Percentiles rank a stretch among this genome's conserved stretches.
Conservation (phyloP, 2,329 filamentous ascomycete genomes). For the Arthrobotrys entomopaga region DNA sequence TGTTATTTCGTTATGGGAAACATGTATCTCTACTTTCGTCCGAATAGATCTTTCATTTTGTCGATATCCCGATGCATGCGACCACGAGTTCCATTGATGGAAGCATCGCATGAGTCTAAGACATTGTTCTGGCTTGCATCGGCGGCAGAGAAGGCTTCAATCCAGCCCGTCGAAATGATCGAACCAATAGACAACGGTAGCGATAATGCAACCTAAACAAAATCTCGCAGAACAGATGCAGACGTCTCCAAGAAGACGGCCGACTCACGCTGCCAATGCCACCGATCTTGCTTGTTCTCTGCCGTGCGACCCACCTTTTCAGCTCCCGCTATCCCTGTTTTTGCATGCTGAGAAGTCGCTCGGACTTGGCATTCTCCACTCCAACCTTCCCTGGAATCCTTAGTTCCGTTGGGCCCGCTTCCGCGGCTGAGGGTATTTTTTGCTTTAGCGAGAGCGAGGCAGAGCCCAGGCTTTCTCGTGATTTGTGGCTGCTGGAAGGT, state of each 20-base stretch:
- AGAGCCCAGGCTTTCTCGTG: conserved; percentile 35
- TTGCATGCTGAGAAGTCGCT: conserved; percentile 23
- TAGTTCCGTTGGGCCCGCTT: conserved; percentile 45
- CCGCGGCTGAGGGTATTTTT: conserved; percentile 44
- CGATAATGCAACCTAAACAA: not conserved
- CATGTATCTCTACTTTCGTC: not conserved
- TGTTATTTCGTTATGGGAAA: not conserved
- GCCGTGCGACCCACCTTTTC: conserved; percentile 49
- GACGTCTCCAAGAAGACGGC: conserved; percentile 21
- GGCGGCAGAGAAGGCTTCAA: no score
- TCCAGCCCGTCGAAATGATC: not conserved
- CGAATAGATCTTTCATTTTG: not conserved
- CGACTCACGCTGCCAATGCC: not conserved
- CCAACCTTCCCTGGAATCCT: conserved; percentile 6
- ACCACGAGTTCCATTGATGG: not conserved
- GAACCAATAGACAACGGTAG: not conserved
- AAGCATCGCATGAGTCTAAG: conserved; percentile 1
- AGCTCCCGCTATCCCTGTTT: conserved; percentile 29
- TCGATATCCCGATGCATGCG: not conserved
- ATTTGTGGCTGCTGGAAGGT: not conserved
- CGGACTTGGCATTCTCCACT: conserved; percentile 23
- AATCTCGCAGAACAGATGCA: conserved; percentile 1
- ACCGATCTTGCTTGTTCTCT: conserved; percentile 12
- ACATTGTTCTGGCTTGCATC: conserved; percentile 11
- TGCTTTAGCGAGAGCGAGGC: conserved; percentile 44